phyloP scores from a whole-genome alignment of 441 rosid genomes.

The Jatropha podagrica region DNA sequence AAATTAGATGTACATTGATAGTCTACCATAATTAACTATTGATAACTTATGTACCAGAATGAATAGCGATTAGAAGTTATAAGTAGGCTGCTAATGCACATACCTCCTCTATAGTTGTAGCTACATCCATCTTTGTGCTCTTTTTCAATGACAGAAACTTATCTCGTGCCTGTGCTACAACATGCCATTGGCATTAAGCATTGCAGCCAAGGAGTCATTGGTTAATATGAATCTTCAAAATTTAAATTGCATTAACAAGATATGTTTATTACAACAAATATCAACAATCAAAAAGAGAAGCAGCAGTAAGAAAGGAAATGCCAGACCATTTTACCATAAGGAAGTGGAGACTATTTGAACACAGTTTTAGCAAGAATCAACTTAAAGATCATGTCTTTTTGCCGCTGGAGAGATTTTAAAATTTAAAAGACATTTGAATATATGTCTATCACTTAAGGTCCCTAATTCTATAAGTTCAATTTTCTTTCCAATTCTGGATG shows the following conservation, averaged over 20 bases:
- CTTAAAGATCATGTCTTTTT: not conserved
- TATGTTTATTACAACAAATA: not conserved
- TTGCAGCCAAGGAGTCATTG: constrained; percentile 16
- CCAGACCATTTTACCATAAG: not conserved
- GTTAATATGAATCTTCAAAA: constrained; percentile 4
- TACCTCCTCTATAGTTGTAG: constrained; percentile 82
- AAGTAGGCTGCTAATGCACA: constrained; percentile 14
- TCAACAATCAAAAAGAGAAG: constrained; percentile 7
- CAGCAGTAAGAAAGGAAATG: constrained; percentile 3
- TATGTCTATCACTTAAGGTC: not conserved
- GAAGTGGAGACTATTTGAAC: not conserved
- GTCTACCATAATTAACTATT: constrained; percentile 31
- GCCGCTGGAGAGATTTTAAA: not conserved
- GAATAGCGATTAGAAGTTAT: constrained; percentile 15
- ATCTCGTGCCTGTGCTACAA: constrained; percentile 73
- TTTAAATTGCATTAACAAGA: constrained; percentile 9
- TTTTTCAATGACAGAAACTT: constrained; percentile 83
- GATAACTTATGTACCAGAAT: constrained; percentile 18
- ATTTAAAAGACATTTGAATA: not conserved
- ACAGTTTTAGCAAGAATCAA: not conserved
- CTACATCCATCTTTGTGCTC: constrained; percentile 76
- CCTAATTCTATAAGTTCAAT: not conserved
- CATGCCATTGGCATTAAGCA: constrained; percentile 23
- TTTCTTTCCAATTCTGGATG: constrained; percentile 1
- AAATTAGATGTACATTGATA: constrained; percentile 44